Evolutionary conservation across 257 asterid species (phyloP).

Genomic region (Lavandula angustifolia): DNA sequence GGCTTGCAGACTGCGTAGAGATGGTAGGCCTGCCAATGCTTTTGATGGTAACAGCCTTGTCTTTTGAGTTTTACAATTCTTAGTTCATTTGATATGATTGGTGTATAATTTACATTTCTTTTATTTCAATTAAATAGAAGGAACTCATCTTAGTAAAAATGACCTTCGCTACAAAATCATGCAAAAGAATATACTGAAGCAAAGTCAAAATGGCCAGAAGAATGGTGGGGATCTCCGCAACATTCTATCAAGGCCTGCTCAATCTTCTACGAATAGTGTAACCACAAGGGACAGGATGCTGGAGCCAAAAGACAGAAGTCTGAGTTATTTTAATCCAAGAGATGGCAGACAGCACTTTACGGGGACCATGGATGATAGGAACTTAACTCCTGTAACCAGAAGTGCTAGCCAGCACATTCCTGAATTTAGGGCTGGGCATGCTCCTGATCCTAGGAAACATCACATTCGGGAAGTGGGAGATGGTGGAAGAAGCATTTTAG

Average conservation of each 20-base stretch:
- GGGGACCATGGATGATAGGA: slow-evolving; percentile 44
- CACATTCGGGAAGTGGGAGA: slow-evolving; percentile 39
- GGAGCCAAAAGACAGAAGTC: slow-evolving; percentile 47
- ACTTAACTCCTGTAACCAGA: slow-evolving; percentile 37
- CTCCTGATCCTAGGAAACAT: slow-evolving; percentile 44
- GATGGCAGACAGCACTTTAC: slow-evolving; percentile 40
- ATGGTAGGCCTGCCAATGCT: slow-evolving; percentile 43
- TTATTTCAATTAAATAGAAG: slow-evolving; percentile 42
- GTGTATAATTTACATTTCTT: slow-evolving; percentile 23
- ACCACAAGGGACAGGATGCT: slow-evolving; percentile 43
- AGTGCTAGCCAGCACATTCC: slow-evolving; percentile 37
- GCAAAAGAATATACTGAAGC: slow-evolving; percentile 50
- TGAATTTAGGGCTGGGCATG: slow-evolving; percentile 34
- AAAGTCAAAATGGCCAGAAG: slow-evolving; percentile 50
- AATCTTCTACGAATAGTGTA: slow-evolving; percentile 54
- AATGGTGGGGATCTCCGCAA: slow-evolving; percentile 72
- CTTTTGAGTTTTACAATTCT: slow-evolving; percentile 17
- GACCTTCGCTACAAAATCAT: slow-evolving; percentile 84
- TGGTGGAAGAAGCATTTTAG: slow-evolving; percentile 40
- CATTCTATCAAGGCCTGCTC: slow-evolving; percentile 84
- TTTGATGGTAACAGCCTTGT: slow-evolving; percentile 52
- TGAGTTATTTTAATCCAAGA: slow-evolving; percentile 37
- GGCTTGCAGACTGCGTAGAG: slow-evolving; percentile 62
- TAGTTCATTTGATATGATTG: slow-evolving; percentile 21
- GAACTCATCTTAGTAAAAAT: slow-evolving; percentile 52